A percentile compares a stretch with the other conserved stretches of the same genome.
Evolutionary conservation across 2,329 filamentous ascomycete species (phyloP).

Genomic region (Colletotrichum sp.): DNA sequence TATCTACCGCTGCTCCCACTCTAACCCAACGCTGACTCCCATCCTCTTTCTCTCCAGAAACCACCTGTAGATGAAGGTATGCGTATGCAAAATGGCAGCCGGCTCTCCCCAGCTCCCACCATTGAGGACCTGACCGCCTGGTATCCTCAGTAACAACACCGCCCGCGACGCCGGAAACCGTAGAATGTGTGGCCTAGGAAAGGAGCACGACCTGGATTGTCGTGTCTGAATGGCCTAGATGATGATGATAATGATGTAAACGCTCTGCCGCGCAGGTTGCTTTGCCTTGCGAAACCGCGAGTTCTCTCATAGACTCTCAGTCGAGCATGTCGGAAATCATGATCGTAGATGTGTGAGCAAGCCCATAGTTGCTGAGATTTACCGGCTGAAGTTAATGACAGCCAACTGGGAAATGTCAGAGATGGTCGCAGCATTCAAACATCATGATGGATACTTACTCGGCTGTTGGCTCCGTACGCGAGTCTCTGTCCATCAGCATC

Average conservation of each 20-base stretch:
- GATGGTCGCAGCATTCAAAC: constrained; percentile 18
- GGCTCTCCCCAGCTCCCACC: background rate
- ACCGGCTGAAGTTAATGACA: constrained; percentile 56
- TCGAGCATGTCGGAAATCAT: background rate
- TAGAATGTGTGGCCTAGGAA: background rate
- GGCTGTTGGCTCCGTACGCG: constrained; percentile 67
- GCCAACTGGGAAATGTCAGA: constrained; percentile 43
- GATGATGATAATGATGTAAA: background rate
- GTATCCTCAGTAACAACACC: constrained; percentile 12
- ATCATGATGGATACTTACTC: constrained; percentile 49
- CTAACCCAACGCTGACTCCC: constrained; percentile 9
- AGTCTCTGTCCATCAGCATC: constrained; percentile 66
- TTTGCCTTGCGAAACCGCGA: background rate
- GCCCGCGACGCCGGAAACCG: constrained; percentile 14
- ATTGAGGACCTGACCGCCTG: constrained; percentile 8
- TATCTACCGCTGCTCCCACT: background rate
- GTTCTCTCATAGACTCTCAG: background rate
- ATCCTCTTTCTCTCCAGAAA: constrained; percentile 10
- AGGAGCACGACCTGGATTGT: background rate
- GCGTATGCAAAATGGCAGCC: constrained; percentile 16
- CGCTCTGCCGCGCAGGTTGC: background rate
- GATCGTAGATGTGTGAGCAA: background rate
- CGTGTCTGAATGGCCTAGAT: background rate
- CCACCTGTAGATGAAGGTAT: constrained; percentile 14
- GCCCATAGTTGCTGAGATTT: background rate